phyloP scores from a whole-genome alignment of 768 basidiomycete species.

The Termitomyces bulborhizus region DNA sequence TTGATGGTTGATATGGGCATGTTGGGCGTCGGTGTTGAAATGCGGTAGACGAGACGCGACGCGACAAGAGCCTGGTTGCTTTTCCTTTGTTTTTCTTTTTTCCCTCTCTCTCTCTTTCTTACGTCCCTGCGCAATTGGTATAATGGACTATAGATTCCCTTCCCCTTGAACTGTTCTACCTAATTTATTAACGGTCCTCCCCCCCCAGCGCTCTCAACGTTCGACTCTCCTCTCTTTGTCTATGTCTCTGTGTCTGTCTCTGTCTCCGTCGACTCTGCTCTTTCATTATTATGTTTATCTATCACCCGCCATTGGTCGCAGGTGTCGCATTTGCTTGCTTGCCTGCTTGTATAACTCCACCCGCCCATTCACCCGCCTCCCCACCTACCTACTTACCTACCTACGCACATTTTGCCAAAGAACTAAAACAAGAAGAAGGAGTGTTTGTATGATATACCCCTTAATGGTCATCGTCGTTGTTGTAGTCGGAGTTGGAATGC shows the following conservation, averaged over 20 bases:
- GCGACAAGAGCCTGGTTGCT: not conserved
- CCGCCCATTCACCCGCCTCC: too few relatives aligned
- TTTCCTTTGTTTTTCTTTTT: too few relatives aligned
- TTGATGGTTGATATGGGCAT: slow-evolving; percentile 11
- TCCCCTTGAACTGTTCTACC: not conserved
- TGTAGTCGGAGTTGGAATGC: too few relatives aligned
- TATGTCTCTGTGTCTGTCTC: not conserved
- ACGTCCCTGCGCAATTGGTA: too few relatives aligned
- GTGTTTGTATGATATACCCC: not conserved
- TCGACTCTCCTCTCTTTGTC: not conserved
- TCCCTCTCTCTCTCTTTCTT: too few relatives aligned
- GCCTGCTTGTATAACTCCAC: too few relatives aligned
- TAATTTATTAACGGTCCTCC: not conserved
- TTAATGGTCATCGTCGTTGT: too few relatives aligned
- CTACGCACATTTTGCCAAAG: not conserved
- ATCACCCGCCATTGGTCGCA: not conserved
- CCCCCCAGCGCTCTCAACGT: too few relatives aligned
- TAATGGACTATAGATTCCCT: not conserved
- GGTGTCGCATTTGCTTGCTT: not conserved
- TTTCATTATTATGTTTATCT: not conserved
- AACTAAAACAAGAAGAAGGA: not conserved
- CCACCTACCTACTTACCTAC: too few relatives aligned
- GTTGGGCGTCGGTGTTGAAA: too few relatives aligned
- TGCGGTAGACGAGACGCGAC: not conserved
- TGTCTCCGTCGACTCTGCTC: too few relatives aligned